Base-by-base conservation (phyloP, 2,329 filamentous ascomycete species). In the Fusarium lateritium region DNA sequence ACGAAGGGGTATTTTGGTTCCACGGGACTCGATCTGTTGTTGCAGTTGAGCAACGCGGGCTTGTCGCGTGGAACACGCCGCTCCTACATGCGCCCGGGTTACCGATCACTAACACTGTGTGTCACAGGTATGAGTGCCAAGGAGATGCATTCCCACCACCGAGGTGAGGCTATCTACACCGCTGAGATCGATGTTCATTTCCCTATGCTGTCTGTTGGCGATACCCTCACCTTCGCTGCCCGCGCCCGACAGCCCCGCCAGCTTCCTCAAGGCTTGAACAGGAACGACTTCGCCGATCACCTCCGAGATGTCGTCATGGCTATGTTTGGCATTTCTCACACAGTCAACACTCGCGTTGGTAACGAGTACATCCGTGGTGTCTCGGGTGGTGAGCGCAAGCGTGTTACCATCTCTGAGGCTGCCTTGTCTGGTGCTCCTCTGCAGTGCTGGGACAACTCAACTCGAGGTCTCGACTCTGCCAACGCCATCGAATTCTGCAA, bases 111-210 rank as follows among this genome's bases (percentile, higher is more conserved):
- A 60, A 78, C 57, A 70, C 38, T 26, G 22, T 15, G 42, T 26
- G 22, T 26, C 38, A 60, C 63, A 85, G 88, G 90, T 70, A 85
- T 93, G 73, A 82, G 87, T 4, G 86, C 92, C 57, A 81, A 92
- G 75, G 87, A 93, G 76, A 95, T 96, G 92, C 88, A 92, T 80
- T 88, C 87, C 13, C 84, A 87, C 65, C 94, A 95, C 81, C 90
- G 92, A 28, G 93, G 93, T 69, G 93, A 97, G 80, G 92, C 92
- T 65, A 94, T 96, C 77, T 96, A 96, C 80, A 94, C 92, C 0
- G 92, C 92, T 62, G 93, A 96, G 78, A 90, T 93, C 36, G 94
- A 97, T 76, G 90, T 92, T 6, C 92, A 94, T 79, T 94, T 94
- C 75, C 91, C 92, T 14, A 87, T 90, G 80, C 80, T 96, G 73